A percentile compares a stretch with the other conserved stretches of the same genome.
Evolutionary conservation across 1,284 basidiomycete species (phyloP).

Genomic region (Ceratobasidium sp.): DNA sequence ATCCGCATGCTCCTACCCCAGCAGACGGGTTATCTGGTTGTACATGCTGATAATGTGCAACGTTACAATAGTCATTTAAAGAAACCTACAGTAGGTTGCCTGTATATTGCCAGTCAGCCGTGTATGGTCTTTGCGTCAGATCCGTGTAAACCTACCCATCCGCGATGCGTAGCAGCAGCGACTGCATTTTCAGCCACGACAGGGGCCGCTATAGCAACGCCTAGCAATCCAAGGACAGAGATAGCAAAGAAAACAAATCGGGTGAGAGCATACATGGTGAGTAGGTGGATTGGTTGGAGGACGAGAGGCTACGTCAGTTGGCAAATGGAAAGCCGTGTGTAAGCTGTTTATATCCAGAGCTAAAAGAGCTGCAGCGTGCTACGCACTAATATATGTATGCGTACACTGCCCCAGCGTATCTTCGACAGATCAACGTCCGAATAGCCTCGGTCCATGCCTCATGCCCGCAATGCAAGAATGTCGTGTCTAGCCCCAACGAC

Average conservation of each 20-base stretch:
- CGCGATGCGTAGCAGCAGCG: background rate
- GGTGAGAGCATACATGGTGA: constrained; percentile 9
- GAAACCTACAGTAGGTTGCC: background rate
- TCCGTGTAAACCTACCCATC: background rate
- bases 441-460: too few relatives aligned
- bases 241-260: background rate
- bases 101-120: background rate
- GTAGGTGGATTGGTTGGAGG: background rate
- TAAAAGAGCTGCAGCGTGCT: background rate
- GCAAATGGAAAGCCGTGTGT: background rate
- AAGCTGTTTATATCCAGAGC: background rate
- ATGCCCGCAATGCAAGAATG: background rate
- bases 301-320: background rate
- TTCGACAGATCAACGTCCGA: background rate
- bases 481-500: too few relatives aligned
- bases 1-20: constrained; percentile 7
- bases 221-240: background rate
- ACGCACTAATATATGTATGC: background rate
- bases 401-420: background rate
- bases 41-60: background rate
- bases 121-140: background rate
- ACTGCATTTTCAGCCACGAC: background rate
- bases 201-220: background rate
- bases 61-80: background rate
- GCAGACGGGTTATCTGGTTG: background rate